These are phyloP conservation scores for Stagonosporopsis tanaceti DNA, from an alignment of 2,329 filamentous ascomycete genomes.

Conservation along the genomic window DNA sequence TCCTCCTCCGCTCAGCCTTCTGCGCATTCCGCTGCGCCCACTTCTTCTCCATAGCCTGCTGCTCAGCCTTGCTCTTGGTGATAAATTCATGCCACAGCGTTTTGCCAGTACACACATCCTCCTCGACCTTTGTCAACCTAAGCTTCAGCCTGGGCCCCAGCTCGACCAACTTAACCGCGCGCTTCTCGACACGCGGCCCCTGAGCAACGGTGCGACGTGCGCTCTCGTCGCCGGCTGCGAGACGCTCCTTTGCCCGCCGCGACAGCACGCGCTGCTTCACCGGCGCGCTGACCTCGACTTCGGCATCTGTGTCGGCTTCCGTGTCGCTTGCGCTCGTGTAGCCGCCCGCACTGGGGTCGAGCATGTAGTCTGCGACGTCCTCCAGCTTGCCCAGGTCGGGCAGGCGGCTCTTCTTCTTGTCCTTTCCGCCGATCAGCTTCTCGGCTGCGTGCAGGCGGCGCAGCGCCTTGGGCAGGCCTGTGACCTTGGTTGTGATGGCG, in stretches of 20 bases:
- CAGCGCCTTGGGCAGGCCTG: constrained; percentile 83
- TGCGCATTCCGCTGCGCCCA: constrained; percentile 82
- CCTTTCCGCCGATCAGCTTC: constrained; percentile 69
- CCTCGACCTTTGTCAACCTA: constrained; percentile 93
- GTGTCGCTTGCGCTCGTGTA: constrained; percentile 95
- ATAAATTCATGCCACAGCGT: constrained; percentile 98
- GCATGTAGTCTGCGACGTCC: constrained; percentile 93
- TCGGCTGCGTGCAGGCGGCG: constrained; percentile 86
- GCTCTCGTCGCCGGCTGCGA: constrained; percentile 51
- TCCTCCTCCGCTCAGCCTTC: constrained; percentile 80
- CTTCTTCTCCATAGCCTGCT: constrained; percentile 78
- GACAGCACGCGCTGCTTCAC: constrained; percentile 69
- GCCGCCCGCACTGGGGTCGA: constrained; percentile 77
- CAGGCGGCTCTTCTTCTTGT: constrained; percentile 68
- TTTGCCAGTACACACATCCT: constrained; percentile 87
- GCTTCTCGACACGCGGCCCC: constrained; percentile 72
- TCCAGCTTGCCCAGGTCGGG: constrained; percentile 91
- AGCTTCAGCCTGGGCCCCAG: constrained; percentile 89
- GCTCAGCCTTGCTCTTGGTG: constrained; percentile 80
- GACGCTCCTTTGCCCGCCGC: constrained; percentile 58
- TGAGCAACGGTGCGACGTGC: constrained; percentile 41
- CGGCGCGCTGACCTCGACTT: constrained; percentile 79
- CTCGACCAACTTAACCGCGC: constrained; percentile 90
- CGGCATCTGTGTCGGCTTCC: constrained; percentile 91
- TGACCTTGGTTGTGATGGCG: constrained; percentile 88